Evolutionary conservation across 75 land plant species (phyloP), one percentile per base, ranked within the genome.

Genomic region (Pinus taeda): DNA sequence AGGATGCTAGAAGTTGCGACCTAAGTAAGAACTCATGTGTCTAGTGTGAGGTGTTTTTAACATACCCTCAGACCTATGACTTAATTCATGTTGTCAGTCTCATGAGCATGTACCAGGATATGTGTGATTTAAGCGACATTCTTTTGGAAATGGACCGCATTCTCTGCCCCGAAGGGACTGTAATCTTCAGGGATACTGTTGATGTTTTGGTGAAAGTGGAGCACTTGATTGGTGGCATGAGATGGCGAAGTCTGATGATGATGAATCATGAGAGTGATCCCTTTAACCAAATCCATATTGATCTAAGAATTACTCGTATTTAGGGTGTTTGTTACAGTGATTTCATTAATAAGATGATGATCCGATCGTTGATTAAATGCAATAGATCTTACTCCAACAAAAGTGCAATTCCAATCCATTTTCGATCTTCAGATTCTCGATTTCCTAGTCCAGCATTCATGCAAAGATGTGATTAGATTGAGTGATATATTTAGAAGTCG

Each of bases 111-210:
- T 95, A 95, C 79, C 87, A 93, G 60, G 95, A 92, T 87, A 88
- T 26, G 26, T 26, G 95, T 80, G 91, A 88, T 30, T 85, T 89
- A 80, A 84, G 80, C 22, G 91, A 93, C 61, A 88, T 93, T 49
- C 76, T 95, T 57, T 75, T 95, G 22, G 98, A 95, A 77, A 95
- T 95, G 98, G 98, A 95, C 76, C 76, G 96, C 22, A 93, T 95
- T 70, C 61, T 95, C 55, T 79, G 98, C 18, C 98, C 96, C 0
- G 93, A 93, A 74, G 98, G 98, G 20, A 80, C 88, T 3, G 90
- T 91, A 15, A 79, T 95, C 49, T 63, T 95, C 29, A 70, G 96
- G 57, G 98, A 95, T 57, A 86, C 88, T 57, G 92, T 93, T 1
- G 96, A 95, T 81, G 74, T 88, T 1, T 37, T 95, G 56, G 85